phyloP scores from a whole-genome alignment of 495 filamentous ascomycete genomes.

The Lichina pygmaea region DNA sequence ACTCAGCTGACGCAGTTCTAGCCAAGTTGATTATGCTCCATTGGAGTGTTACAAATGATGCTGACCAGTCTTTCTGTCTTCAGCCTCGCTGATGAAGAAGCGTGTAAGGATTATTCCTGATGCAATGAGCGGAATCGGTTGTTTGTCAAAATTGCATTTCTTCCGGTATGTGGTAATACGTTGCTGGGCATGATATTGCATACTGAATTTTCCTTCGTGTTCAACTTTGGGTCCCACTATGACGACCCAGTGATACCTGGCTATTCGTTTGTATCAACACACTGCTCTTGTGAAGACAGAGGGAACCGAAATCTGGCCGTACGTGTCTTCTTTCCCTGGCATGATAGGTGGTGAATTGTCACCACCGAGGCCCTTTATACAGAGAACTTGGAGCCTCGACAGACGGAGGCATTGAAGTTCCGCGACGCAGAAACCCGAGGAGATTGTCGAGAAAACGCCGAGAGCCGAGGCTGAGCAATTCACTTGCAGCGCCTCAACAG shows the following conservation, averaged over 20 bases:
- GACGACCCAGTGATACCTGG: constrained; percentile 13
- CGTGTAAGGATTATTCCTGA: constrained; percentile 17
- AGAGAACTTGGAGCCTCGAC: too few species aligned
- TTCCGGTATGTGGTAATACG: not conserved
- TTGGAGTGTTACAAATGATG: constrained; percentile 12
- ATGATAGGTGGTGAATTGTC: too few species aligned
- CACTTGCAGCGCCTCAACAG: too few species aligned
- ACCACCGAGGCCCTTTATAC: too few species aligned
- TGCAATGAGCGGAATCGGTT: constrained; percentile 5
- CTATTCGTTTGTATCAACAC: not conserved
- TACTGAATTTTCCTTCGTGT: constrained; percentile 5
- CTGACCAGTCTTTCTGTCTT: constrained; percentile 9
- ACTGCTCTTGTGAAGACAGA: too few species aligned
- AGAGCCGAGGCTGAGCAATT: too few species aligned
- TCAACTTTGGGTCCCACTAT: constrained; percentile 16
- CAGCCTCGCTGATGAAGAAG: constrained; percentile 18
- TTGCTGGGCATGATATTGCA: constrained; percentile 12
- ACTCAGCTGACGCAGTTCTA: constrained; percentile 20
- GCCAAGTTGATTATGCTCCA: constrained; percentile 9
- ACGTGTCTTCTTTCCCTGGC: not conserved
- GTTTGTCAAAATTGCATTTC: constrained; percentile 14
- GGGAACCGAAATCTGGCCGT: too few species aligned
- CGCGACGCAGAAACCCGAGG: too few species aligned
- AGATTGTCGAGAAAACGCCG: too few species aligned
- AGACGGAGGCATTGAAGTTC: too few species aligned